Conservation (phyloP, 2,329 filamentous ascomycete species). For the Fusarium torulosum region DNA sequence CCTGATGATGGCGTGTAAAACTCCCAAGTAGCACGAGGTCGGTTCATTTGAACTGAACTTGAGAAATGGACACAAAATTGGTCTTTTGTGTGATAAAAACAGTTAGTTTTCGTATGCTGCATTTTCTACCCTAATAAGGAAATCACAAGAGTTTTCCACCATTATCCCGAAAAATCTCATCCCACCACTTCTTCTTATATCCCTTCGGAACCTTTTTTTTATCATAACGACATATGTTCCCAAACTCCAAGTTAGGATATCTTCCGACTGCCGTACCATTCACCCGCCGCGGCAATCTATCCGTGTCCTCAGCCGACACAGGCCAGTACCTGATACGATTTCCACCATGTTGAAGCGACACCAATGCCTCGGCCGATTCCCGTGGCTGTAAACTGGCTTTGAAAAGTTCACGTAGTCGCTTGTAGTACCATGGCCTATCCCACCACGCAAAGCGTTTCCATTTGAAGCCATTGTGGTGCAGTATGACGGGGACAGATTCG, state of each 20-base stretch:
- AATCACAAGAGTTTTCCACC: background rate
- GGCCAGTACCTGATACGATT: constrained; percentile 13
- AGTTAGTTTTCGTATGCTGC: too few species aligned
- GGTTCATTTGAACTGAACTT: too few species aligned
- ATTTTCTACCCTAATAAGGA: too few species aligned
- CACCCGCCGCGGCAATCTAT: constrained; percentile 7
- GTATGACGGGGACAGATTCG: background rate
- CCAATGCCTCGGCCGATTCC: background rate
- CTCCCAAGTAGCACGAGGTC: too few species aligned
- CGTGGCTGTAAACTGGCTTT: background rate
- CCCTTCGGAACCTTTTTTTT: background rate
- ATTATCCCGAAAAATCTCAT: constrained; percentile 8
- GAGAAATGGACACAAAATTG: too few species aligned
- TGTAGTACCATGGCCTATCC: constrained; percentile 17
- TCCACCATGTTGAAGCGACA: background rate
- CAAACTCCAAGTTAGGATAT: background rate
- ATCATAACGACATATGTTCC: background rate
- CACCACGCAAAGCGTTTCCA: background rate
- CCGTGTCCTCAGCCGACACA: background rate
- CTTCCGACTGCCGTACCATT: background rate
- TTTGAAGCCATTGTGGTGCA: constrained; percentile 15
- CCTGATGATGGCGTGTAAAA: too few species aligned
- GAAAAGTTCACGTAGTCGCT: background rate
- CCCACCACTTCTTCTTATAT: constrained; percentile 1
- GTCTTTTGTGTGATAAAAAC: too few species aligned